Conservation (phyloP, 176 grass and related monocot genomes). For the Hordeum marinum region DNA sequence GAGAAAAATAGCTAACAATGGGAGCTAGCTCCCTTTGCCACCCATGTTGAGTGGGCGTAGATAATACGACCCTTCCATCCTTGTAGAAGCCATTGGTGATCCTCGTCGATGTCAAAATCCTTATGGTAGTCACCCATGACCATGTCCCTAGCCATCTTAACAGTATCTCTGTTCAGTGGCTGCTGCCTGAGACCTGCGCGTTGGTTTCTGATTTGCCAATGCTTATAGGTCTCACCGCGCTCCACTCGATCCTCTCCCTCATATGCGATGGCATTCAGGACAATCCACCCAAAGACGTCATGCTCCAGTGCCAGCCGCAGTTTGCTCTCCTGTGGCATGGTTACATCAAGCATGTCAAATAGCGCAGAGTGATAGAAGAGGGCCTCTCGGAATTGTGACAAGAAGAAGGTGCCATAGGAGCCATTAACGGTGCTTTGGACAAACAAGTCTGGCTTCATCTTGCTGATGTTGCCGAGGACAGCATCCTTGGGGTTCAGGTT, state of each 20-base stretch:
- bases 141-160: constrained; percentile 28
- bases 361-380: constrained; percentile 37
- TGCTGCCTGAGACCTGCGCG: constrained; percentile 42
- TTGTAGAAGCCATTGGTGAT: constrained; percentile 46
- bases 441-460: constrained; percentile 34
- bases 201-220: constrained; percentile 43
- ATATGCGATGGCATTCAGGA: constrained; percentile 36
- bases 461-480: constrained; percentile 34
- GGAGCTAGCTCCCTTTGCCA: background rate
- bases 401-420: constrained; percentile 34
- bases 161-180: constrained; percentile 12
- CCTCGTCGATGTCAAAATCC: constrained; percentile 40
- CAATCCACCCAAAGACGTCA: constrained; percentile 29
- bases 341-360: constrained; percentile 55
- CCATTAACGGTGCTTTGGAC: constrained; percentile 40
- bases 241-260: constrained; percentile 44
- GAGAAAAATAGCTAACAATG: background rate
- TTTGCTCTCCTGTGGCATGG: constrained; percentile 36
- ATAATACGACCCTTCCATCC: constrained; percentile 55
- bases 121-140: constrained; percentile 38
- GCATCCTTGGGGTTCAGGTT: constrained; percentile 30
- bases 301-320: constrained; percentile 32
- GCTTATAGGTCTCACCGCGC: constrained; percentile 50
- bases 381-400: constrained; percentile 40
- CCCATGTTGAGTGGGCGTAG: constrained; percentile 40